Conservation (phyloP, 2,329 filamentous ascomycete species). For the Paramyrothecium roridum region DNA sequence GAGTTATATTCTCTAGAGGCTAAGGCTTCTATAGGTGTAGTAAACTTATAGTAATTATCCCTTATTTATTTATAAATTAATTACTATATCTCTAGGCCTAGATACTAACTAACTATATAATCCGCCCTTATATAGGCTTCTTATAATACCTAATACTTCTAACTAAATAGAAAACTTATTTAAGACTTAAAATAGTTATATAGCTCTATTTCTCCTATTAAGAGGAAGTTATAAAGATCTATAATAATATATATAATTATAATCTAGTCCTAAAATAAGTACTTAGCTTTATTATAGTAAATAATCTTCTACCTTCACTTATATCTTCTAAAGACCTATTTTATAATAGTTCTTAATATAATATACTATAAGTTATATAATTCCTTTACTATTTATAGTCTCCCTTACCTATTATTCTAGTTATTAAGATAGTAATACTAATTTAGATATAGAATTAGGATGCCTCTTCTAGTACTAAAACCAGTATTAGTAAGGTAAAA, state of each 20-base stretch:
- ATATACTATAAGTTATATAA: slow-evolving; percentile 5
- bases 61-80: no score
- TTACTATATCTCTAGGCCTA: no score
- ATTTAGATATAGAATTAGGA: slow-evolving; percentile 1
- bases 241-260: no score
- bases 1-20: no score
- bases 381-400: slow-evolving; percentile 2
- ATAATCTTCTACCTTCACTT: slow-evolving; percentile 4
- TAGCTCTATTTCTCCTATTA: slow-evolving; percentile 2
- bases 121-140: no score
- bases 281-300: background rate
- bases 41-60: no score
- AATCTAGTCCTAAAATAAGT: no score
- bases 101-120: no score
- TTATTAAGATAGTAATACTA: slow-evolving; percentile 1
- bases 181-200: slow-evolving; percentile 5
- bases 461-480: background rate
- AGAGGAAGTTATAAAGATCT: background rate
- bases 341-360: slow-evolving; percentile 1
- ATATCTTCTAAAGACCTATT: slow-evolving; percentile 1
- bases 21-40: no score
- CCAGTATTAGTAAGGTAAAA: slow-evolving; percentile 2
- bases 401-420: slow-evolving; percentile 2
- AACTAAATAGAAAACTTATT: slow-evolving; percentile 1
- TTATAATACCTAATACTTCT: background rate